These are phyloP conservation scores for Alternaria sp. DNA, from an alignment of 2,329 filamentous ascomycete genomes.

Conservation along the genomic window DNA sequence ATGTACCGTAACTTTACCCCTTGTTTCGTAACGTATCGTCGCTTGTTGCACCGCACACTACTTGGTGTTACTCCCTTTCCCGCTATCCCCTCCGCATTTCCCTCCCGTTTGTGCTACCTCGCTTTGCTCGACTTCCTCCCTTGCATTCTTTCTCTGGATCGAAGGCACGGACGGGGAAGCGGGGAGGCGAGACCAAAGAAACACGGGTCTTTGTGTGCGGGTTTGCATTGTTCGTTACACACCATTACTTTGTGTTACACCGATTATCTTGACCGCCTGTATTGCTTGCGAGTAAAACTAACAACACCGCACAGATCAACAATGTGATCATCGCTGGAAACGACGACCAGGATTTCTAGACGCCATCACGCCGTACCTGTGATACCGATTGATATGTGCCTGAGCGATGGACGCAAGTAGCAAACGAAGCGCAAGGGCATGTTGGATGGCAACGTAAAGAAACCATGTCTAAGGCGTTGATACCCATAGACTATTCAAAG, in stretches of 20 bases:
- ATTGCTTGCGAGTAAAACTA: constrained; percentile 18
- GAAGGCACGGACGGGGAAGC: constrained; percentile 31
- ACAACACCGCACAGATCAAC: constrained; percentile 66
- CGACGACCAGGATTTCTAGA: constrained; percentile 86
- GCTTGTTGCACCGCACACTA: constrained; percentile 15
- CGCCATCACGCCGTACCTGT: constrained; percentile 9
- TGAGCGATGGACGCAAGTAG: constrained; percentile 3
- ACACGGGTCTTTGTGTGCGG: constrained; percentile 19
- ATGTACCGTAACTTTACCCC: constrained; percentile 50
- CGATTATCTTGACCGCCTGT: constrained; percentile 13
- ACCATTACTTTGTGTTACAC: constrained; percentile 19
- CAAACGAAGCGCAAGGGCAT: not conserved
- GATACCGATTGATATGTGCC: constrained; percentile 3
- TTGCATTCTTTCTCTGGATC: constrained; percentile 17
- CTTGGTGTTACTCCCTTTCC: constrained; percentile 16
- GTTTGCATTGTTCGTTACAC: constrained; percentile 31
- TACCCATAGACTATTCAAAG: constrained; percentile 10
- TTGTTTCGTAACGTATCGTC: constrained; percentile 21
- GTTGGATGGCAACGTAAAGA: constrained; percentile 6
- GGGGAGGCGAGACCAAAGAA: constrained; percentile 20
- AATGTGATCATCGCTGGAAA: constrained; percentile 92
- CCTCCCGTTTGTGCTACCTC: constrained; percentile 16
- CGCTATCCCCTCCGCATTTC: constrained; percentile 19
- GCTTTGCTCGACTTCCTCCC: constrained; percentile 15
- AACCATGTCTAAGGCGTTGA: not conserved